phyloP scores from a whole-genome alignment of 257 asterid genomes.

The Eucommia ulmoides region DNA sequence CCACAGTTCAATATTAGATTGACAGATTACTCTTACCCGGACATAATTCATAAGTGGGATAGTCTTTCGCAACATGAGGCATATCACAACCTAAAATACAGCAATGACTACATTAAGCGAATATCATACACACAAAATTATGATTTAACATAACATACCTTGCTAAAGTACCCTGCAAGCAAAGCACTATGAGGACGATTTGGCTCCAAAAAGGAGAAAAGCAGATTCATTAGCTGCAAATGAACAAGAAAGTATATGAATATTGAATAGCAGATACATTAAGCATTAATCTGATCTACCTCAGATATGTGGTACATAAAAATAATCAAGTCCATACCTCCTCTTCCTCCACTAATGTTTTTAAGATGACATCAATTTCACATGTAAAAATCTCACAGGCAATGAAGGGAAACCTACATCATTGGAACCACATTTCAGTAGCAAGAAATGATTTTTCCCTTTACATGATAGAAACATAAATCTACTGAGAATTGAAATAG shows the following conservation, averaged over 20 bases:
- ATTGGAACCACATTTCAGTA: conserved; percentile 10
- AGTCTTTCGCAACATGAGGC: conserved; percentile 90
- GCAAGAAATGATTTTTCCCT: neutral
- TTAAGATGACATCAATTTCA: conserved; percentile 93
- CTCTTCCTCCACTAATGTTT: conserved; percentile 90
- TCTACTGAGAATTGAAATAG: neutral
- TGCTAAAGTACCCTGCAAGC: conserved; percentile 96
- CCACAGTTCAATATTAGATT: neutral
- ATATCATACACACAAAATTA: conserved; percentile 6
- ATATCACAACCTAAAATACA: conserved; percentile 70
- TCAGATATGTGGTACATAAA: neutral
- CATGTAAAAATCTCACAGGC: conserved; percentile 96
- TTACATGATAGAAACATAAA: neutral
- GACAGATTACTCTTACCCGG: conserved; percentile 33
- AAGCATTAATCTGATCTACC: no score
- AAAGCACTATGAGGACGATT: conserved; percentile 73
- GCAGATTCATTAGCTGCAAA: conserved; percentile 84
- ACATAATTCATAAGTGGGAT: conserved; percentile 82
- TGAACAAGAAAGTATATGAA: neutral
- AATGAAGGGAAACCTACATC: conserved; percentile 83
- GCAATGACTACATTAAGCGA: conserved; percentile 12
- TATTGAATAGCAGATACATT: neutral
- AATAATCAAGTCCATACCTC: conserved; percentile 43
- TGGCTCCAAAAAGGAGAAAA: conserved; percentile 92
- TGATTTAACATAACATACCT: conserved; percentile 35